phyloP scores from a whole-genome alignment of 768 basidiomycete genomes.

The Mycena galericulata region DNA sequence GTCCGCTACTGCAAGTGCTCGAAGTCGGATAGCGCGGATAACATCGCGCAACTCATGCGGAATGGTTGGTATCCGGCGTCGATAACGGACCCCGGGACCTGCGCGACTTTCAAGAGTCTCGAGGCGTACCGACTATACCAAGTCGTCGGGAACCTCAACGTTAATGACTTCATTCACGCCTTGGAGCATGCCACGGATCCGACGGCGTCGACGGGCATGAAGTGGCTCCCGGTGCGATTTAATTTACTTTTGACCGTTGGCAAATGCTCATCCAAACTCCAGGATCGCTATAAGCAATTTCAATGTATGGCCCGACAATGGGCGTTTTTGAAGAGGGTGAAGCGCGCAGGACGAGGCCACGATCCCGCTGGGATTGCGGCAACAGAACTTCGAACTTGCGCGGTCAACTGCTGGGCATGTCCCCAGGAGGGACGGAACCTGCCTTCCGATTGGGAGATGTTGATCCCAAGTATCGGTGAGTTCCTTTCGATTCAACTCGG shows the following conservation, averaged over 20 bases:
- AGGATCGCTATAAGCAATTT: constrained; percentile 3
- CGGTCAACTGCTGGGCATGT: constrained; percentile 38
- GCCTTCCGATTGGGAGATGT: constrained; percentile 28
- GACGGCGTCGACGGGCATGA: not conserved
- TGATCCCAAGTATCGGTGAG: not conserved
- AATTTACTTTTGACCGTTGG: not conserved
- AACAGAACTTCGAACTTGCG: constrained; percentile 9
- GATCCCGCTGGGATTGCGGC: constrained; percentile 10
- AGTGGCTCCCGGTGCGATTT: not conserved
- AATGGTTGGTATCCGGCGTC: constrained; percentile 28
- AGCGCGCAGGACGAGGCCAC: not conserved
- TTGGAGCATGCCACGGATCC: not conserved
- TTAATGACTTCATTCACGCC: not conserved
- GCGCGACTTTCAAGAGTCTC: constrained; percentile 6
- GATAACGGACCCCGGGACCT: constrained; percentile 22
- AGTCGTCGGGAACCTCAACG: constrained; percentile 20
- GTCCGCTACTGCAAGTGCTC: constrained; percentile 28
- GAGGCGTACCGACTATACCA: constrained; percentile 26
- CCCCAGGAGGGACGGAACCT: constrained; percentile 33
- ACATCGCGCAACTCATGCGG: constrained; percentile 1
- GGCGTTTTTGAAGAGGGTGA: not conserved
- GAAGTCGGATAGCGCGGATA: constrained; percentile 1
- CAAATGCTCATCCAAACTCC: not conserved
- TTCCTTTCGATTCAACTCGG: not conserved
- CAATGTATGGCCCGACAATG: not conserved